Evolutionary conservation across 768 basidiomycete genomes (phyloP).

Genomic region (Collybia nuda): DNA sequence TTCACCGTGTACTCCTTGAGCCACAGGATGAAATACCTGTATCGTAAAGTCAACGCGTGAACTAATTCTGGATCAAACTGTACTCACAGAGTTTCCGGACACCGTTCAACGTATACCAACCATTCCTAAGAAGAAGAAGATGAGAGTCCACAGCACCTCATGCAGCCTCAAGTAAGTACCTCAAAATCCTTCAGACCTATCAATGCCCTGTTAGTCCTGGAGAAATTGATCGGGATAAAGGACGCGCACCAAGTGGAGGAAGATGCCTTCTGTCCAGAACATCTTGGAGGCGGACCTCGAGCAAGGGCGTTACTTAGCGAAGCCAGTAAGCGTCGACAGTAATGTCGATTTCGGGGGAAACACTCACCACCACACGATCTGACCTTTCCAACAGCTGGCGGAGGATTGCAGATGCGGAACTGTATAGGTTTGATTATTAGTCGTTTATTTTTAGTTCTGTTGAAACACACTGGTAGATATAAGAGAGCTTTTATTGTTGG

Average conservation of each 20-base stretch:
- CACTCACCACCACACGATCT: constrained; percentile 58
- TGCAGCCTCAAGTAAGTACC: constrained; percentile 22
- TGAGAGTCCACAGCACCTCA: constrained; percentile 4
- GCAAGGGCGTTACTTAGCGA: constrained; percentile 58
- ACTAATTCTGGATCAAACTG: neutral
- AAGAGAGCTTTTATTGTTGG: constrained; percentile 29
- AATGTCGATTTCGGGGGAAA: neutral
- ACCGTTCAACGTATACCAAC: constrained; percentile 74
- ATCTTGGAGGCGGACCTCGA: constrained; percentile 70
- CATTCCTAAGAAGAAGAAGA: constrained; percentile 62
- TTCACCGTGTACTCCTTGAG: constrained; percentile 66
- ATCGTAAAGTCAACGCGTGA: constrained; percentile 8
- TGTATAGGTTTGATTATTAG: constrained; percentile 13
- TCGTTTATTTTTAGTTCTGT: neutral
- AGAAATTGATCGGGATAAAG: neutral
- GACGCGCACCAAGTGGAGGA: constrained; percentile 62
- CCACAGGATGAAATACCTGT: constrained; percentile 80
- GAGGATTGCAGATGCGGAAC: constrained; percentile 66
- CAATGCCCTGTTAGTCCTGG: neutral
- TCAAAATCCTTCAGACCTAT: constrained; percentile 72
- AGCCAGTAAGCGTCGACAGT: constrained; percentile 6
- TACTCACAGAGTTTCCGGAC: constrained; percentile 72
- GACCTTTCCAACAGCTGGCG: constrained; percentile 66
- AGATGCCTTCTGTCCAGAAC: constrained; percentile 75
- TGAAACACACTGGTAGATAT: constrained; percentile 33